Evolutionary conservation across 768 basidiomycete species (phyloP).

Genomic region (Russula abietina): DNA sequence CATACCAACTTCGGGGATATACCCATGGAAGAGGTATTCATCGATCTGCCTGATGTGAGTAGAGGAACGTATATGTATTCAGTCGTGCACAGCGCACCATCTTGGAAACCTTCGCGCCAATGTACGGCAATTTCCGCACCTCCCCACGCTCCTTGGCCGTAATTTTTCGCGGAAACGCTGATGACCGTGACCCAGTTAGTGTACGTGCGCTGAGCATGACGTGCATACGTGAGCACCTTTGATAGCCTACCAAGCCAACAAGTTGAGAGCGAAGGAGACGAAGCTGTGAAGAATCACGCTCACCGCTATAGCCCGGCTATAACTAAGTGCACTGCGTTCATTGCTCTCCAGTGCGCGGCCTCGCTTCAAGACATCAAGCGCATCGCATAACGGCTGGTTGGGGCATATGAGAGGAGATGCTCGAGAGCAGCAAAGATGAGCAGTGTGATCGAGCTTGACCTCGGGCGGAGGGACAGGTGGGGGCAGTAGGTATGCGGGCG

Average conservation of each 20-base stretch:
- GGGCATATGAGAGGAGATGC: slow-evolving; percentile 60
- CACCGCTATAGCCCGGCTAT: slow-evolving; percentile 67
- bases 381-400: slow-evolving; percentile 57
- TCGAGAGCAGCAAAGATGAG: slow-evolving; percentile 54
- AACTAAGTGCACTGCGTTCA: slow-evolving; percentile 60
- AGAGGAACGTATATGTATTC: neutral
- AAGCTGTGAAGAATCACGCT: slow-evolving; percentile 26
- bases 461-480: slow-evolving; percentile 24
- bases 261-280: neutral
- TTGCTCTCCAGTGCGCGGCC: slow-evolving; percentile 63
- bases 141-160: slow-evolving; percentile 27
- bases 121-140: slow-evolving; percentile 32
- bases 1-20: slow-evolving; percentile 54
- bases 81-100: slow-evolving; percentile 29
- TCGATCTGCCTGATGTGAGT: slow-evolving; percentile 41
- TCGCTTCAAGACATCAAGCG: slow-evolving; percentile 53
- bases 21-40: slow-evolving; percentile 52
- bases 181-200: neutral
- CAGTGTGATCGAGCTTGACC: slow-evolving; percentile 30
- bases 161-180: slow-evolving; percentile 34
- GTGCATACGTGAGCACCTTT: slow-evolving; percentile 37
- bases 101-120: slow-evolving; percentile 36
- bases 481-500: slow-evolving; percentile 27
- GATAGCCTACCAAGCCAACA: slow-evolving; percentile 34
- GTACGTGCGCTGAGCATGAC: neutral